Evolutionary conservation across 2,329 filamentous ascomycete genomes (phyloP).

Genomic region (Chaetomium globosum): DNA sequence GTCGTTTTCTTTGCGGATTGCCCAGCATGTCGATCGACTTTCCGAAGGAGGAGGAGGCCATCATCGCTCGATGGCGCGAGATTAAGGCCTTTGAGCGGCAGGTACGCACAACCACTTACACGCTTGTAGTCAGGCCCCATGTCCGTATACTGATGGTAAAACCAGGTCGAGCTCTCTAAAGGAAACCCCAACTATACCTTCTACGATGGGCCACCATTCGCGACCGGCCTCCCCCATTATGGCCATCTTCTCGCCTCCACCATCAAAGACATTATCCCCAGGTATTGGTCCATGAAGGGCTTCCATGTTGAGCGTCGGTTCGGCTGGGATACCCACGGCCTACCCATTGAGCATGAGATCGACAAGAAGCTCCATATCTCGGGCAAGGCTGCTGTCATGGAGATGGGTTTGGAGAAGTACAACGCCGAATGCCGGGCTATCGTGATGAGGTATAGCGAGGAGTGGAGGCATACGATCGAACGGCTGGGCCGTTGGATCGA

Average conservation of each 20-base stretch:
- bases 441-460: conserved; percentile 84
- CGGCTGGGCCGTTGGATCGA: conserved; percentile 93
- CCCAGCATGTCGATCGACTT: conserved; percentile 82
- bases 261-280: conserved; percentile 94
- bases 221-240: conserved; percentile 60
- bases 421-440: conserved; percentile 90
- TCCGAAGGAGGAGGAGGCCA: conserved; percentile 83
- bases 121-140: not conserved
- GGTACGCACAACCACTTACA: conserved; percentile 48
- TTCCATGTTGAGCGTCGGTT: conserved; percentile 90
- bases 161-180: conserved; percentile 73
- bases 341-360: conserved; percentile 96
- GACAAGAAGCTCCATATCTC: conserved; percentile 93
- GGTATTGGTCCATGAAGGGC: conserved; percentile 98
- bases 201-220: conserved; percentile 84
- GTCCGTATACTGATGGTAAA: conserved; percentile 13
- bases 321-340: conserved; percentile 91
- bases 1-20: conserved; percentile 5
- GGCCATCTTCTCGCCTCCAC: conserved; percentile 84
- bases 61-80: conserved; percentile 85
- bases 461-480: conserved; percentile 88
- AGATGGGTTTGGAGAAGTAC: conserved; percentile 85
- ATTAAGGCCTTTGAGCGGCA: conserved; percentile 89
- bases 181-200: conserved; percentile 87
- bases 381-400: conserved; percentile 77